Evolutionary conservation across 768 basidiomycete genomes (phyloP).

Genomic region (Artomyces pyxidatus): DNA sequence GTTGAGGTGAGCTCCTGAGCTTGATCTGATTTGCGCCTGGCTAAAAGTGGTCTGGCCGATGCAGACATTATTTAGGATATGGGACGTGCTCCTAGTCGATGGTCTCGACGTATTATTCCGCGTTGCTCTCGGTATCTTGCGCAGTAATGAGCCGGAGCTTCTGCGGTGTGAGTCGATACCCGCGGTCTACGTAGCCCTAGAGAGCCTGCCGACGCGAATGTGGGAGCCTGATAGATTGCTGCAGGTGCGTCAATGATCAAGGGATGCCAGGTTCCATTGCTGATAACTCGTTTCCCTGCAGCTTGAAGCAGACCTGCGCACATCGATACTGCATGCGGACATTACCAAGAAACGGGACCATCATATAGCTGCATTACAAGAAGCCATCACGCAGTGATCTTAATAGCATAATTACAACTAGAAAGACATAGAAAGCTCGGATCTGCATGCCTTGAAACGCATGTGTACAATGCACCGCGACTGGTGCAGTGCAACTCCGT

Average conservation of each 20-base stretch:
- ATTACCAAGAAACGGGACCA: constrained; percentile 41
- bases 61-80: constrained; percentile 89
- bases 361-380: constrained; percentile 39
- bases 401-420: too few species aligned
- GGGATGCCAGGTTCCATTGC: not conserved
- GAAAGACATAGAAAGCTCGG: too few species aligned
- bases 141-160: constrained; percentile 76
- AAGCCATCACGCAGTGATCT: constrained; percentile 14
- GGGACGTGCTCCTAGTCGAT: constrained; percentile 94
- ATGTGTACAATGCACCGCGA: too few species aligned
- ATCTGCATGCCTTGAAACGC: too few species aligned
- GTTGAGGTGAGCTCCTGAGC: constrained; percentile 56
- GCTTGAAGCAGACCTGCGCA: constrained; percentile 50
- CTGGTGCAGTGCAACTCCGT: too few species aligned
- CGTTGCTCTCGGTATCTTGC: constrained; percentile 81
- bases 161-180: constrained; percentile 78
- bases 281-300: constrained; percentile 16
- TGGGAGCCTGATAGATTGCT: constrained; percentile 90
- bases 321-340: constrained; percentile 42
- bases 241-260: constrained; percentile 44
- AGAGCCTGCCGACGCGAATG: constrained; percentile 85
- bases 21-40: not conserved
- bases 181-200: constrained; percentile 82
- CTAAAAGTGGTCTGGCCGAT: not conserved
- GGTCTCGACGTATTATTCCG: constrained; percentile 89